Percentiles rank a stretch among this genome's conserved stretches.
Conservation (phyloP, 345 rosid species). For the Firmiana major region DNA sequence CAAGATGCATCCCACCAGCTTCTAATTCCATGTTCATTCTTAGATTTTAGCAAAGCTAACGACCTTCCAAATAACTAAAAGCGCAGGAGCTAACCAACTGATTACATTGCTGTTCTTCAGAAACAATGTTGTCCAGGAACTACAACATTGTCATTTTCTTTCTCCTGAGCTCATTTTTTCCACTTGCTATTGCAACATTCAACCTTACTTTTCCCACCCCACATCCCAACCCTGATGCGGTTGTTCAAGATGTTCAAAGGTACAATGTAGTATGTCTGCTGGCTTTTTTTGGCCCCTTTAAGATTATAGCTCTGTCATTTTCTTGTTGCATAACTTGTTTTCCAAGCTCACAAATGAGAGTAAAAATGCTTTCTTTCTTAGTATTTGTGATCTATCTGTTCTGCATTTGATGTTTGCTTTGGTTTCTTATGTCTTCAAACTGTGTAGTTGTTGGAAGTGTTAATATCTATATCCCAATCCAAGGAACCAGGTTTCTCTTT, state of each 20-base stretch:
- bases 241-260: slow-evolving; percentile 83
- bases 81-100: not conserved
- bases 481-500: not conserved
- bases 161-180: slow-evolving; percentile 37
- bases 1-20: not conserved
- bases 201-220: slow-evolving; percentile 56
- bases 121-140: slow-evolving; percentile 35
- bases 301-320: slow-evolving; percentile 6
- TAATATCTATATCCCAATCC: not conserved
- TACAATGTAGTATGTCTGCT: slow-evolving; percentile 15
- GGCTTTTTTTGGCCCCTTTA: not conserved
- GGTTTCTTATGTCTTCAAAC: not conserved
- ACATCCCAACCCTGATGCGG: slow-evolving; percentile 73
- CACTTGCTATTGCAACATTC: slow-evolving; percentile 38
- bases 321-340: not conserved
- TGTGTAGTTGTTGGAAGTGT: not conserved
- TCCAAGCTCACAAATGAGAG: not conserved
- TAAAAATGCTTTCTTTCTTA: not conserved
- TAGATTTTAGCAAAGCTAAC: slow-evolving; percentile 5
- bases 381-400: not conserved
- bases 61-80: not conserved
- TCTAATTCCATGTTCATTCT: not conserved
- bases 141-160: slow-evolving; percentile 44
- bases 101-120: not conserved
- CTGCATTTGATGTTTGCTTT: not conserved